Percentiles rank a stretch among this genome's conserved stretches.
Conservation (phyloP, 2,329 filamentous ascomycete genomes). For the Botryotinia calthae region DNA sequence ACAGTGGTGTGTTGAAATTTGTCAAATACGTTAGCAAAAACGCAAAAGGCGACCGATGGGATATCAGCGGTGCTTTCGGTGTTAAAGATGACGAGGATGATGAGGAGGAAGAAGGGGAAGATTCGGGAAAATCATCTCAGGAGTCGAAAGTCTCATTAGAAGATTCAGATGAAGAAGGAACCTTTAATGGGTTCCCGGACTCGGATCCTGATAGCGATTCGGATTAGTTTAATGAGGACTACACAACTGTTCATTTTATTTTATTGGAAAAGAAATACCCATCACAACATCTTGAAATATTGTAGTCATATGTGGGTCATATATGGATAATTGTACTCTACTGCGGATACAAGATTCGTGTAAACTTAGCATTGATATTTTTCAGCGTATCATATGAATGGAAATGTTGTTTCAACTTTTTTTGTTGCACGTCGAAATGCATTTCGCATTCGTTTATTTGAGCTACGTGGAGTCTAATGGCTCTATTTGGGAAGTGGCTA, state of each 20-base stretch:
- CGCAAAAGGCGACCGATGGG: slow-evolving; percentile 89
- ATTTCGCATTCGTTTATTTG: slow-evolving; percentile 21
- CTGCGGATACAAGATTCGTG: slow-evolving; percentile 10
- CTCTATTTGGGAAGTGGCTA: background rate
- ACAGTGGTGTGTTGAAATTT: slow-evolving; percentile 83
- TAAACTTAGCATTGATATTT: slow-evolving; percentile 6
- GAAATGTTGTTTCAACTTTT: background rate
- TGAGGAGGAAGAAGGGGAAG: slow-evolving; percentile 40
- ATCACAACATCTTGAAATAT: background rate
- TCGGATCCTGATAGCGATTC: slow-evolving; percentile 37
- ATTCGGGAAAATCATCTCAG: slow-evolving; percentile 29
- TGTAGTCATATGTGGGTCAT: slow-evolving; percentile 13
- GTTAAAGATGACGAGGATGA: slow-evolving; percentile 57
- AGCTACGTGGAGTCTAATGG: slow-evolving; percentile 1
- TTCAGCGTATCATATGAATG: slow-evolving; percentile 13
- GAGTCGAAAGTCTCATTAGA: slow-evolving; percentile 38
- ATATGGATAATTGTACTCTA: slow-evolving; percentile 1
- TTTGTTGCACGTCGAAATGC: slow-evolving; percentile 20
- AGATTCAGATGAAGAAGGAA: slow-evolving; percentile 50
- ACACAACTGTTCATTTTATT: background rate
- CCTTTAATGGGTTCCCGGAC: slow-evolving; percentile 57
- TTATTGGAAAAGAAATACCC: background rate
- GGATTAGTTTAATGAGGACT: slow-evolving; percentile 26
- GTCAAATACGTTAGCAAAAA: slow-evolving; percentile 89
- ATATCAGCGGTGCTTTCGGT: slow-evolving; percentile 76